phyloP scores from a whole-genome alignment of 2,329 filamentous ascomycete genomes.

The Xylariomycetidae sp. region DNA sequence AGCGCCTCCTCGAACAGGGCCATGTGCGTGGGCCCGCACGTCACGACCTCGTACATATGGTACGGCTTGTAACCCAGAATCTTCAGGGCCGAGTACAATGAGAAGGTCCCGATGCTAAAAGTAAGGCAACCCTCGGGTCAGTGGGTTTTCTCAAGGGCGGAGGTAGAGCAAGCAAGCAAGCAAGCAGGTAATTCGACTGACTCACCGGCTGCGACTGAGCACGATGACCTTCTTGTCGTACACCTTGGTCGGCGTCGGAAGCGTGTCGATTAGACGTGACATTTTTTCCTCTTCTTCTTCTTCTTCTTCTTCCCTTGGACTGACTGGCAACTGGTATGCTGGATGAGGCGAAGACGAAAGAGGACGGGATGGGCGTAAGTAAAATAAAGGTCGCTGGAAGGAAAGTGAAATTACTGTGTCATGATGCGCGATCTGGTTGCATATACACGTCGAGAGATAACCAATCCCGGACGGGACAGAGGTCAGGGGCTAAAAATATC shows the following conservation, averaged over 20 bases:
- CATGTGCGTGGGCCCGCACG: constrained; percentile 10
- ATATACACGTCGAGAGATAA: too few relatives aligned
- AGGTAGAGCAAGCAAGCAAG: too few relatives aligned
- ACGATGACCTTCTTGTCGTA: constrained; percentile 17
- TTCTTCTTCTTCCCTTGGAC: background rate
- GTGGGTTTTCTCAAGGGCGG: too few relatives aligned
- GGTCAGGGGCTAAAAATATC: too few relatives aligned
- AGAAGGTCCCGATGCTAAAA: constrained; percentile 19
- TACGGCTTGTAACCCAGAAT: constrained; percentile 19
- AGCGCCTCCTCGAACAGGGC: constrained; percentile 15
- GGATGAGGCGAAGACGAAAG: background rate
- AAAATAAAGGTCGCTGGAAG: too few relatives aligned
- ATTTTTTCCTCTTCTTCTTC: too few relatives aligned
- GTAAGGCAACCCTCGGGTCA: background rate
- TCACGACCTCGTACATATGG: constrained; percentile 18
- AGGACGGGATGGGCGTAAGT: too few relatives aligned
- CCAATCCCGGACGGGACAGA: too few relatives aligned
- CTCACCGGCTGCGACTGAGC: constrained; percentile 15
- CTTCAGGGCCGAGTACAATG: constrained; percentile 17
- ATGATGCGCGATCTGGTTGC: too few relatives aligned
- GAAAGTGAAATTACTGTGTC: too few relatives aligned
- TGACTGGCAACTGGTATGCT: background rate
- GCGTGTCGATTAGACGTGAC: constrained; percentile 15
- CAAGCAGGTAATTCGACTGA: too few relatives aligned
- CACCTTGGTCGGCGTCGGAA: constrained; percentile 10